Evolutionary conservation across 2,329 filamentous ascomycete species (phyloP).

Genomic region (Aspergillus sp.): DNA sequence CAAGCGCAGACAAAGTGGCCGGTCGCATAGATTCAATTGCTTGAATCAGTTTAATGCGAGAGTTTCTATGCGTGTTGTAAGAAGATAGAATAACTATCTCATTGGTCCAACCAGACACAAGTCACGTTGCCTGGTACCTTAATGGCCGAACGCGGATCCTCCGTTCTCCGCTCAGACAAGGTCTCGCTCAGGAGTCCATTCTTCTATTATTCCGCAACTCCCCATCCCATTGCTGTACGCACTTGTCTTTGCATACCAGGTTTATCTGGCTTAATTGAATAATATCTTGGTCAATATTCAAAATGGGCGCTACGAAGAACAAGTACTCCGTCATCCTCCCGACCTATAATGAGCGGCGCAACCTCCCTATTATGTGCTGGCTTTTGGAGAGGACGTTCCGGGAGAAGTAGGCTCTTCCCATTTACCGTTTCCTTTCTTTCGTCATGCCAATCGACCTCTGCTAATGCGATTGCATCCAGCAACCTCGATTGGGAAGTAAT

Average conservation of each 20-base stretch:
- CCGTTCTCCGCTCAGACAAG: background rate
- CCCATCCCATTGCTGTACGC: background rate
- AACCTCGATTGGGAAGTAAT: conserved; percentile 95
- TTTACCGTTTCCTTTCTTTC: background rate
- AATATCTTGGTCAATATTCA: conserved; percentile 6
- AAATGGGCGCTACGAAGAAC: conserved; percentile 46
- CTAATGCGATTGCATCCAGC: conserved; percentile 42
- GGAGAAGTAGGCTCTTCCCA: conserved; percentile 58
- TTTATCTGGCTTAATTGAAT: background rate
- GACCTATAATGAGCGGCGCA: conserved; percentile 96
- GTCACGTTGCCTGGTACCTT: background rate
- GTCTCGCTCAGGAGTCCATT: conserved; percentile 4
- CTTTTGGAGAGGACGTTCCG: conserved; percentile 88
- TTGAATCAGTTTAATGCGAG: no score
- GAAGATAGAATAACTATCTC: no score
- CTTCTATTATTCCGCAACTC: background rate
- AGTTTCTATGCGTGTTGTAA: no score
- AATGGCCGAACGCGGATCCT: conserved; percentile 7
- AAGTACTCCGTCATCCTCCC: conserved; percentile 97
- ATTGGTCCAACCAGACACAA: no score
- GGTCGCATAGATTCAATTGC: no score
- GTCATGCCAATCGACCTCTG: background rate
- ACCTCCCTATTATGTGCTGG: conserved; percentile 94
- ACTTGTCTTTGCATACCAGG: background rate
- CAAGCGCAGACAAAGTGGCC: background rate